Conservation (phyloP, 176 grass and related monocot species). For the Phyllostachys edulis region DNA sequence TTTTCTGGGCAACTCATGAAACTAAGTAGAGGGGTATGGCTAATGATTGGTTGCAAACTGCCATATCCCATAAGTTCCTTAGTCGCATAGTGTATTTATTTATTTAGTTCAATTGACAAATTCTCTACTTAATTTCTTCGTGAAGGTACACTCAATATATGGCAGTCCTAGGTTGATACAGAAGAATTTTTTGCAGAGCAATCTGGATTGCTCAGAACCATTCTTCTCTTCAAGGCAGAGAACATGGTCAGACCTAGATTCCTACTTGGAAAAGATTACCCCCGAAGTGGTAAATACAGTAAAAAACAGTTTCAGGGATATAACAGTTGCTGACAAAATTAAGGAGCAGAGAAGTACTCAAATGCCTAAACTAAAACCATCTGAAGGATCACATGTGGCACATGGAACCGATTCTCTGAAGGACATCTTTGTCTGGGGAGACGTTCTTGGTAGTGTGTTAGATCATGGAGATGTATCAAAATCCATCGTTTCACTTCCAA, state of each 20-base stretch:
- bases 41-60: conserved; percentile 7
- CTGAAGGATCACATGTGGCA: conserved; percentile 38
- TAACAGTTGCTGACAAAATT: conserved; percentile 21
- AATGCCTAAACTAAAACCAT: conserved; percentile 53
- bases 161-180: conserved; percentile 71
- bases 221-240: conserved; percentile 70
- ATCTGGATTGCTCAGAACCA: conserved; percentile 63
- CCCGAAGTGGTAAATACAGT: conserved; percentile 54
- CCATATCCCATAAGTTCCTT: background rate
- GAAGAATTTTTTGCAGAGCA: conserved; percentile 50
- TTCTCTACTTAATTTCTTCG: conserved; percentile 26
- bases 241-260: conserved; percentile 70
- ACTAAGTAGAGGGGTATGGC: background rate
- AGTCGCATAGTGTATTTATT: conserved; percentile 19
- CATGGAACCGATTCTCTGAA: conserved; percentile 53
- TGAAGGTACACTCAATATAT: conserved; percentile 83
- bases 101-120: conserved; percentile 25
- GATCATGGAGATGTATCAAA: conserved; percentile 40
- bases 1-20: background rate
- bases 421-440: conserved; percentile 93
- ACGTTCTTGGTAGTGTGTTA: conserved; percentile 48
- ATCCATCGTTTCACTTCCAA: conserved; percentile 64
- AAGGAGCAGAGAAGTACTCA: conserved; percentile 46
- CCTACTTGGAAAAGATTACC: conserved; percentile 69
- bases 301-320: conserved; percentile 49